phyloP scores from a whole-genome alignment of 805 yeast species.

The Yamadazyma endophytica region DNA sequence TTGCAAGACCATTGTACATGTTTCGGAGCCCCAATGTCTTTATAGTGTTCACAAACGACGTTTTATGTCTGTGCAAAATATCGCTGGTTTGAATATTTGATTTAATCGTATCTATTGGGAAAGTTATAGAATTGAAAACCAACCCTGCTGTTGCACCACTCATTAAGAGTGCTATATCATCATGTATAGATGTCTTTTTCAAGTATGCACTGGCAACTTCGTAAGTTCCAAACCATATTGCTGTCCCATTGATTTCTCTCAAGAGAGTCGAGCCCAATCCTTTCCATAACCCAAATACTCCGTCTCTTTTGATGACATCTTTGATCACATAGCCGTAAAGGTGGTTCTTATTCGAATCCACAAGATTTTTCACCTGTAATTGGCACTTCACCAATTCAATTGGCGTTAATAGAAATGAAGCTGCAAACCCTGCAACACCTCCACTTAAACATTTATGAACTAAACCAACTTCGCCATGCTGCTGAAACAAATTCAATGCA shows the following conservation, averaged over 20 bases:
- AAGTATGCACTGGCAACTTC: constrained; percentile 48
- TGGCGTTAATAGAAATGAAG: constrained; percentile 84
- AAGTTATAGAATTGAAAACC: constrained; percentile 71
- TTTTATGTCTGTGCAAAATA: constrained; percentile 13
- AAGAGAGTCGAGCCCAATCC: constrained; percentile 80
- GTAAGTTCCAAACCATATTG: constrained; percentile 92
- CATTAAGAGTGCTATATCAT: constrained; percentile 52
- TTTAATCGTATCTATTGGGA: constrained; percentile 89
- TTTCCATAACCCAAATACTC: constrained; percentile 75
- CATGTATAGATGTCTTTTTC: constrained; percentile 21
- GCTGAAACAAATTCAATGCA: constrained; percentile 26
- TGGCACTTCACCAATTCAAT: constrained; percentile 89
- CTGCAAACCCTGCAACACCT: constrained; percentile 75
- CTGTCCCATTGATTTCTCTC: constrained; percentile 86
- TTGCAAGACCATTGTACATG: constrained; percentile 80
- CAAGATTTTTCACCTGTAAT: constrained; percentile 59
- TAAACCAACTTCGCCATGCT: constrained; percentile 32
- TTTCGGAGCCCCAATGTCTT: constrained; percentile 54
- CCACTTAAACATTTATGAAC: constrained; percentile 61
- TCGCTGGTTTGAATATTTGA: constrained; percentile 73
- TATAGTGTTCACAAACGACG: constrained; percentile 25
- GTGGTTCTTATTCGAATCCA: constrained; percentile 12
- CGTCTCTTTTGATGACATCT: constrained; percentile 45
- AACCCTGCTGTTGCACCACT: constrained; percentile 90
- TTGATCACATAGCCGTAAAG: constrained; percentile 28